Evolutionary conservation across 768 basidiomycete species (phyloP), one percentile per base, ranked within the genome.

Genomic region (Phaeotremella fagi): DNA sequence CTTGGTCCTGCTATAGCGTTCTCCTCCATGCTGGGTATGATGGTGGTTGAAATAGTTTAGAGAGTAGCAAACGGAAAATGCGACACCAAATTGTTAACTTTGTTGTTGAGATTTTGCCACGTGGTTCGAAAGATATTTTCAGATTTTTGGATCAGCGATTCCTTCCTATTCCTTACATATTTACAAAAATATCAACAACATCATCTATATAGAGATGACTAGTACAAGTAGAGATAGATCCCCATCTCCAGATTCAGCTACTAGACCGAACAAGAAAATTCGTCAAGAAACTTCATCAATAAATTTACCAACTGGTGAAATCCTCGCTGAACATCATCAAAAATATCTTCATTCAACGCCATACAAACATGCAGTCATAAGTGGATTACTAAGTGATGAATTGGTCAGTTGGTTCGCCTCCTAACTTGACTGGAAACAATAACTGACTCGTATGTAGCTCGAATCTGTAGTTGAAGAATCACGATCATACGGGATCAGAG

Each of bases 361-460:
- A 0, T 97, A 85, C 81, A 87, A 86, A 74, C 84, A 92, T 75
- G 83, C 83, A 16, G 79, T 88, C 46, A 80, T 95, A 50, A 83
- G 86, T 45, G 82, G 84, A 63, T 79, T 97, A 18, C 87, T 97
- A 74, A 83, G 86, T 64, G 85, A 91, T 61, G 85, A 85, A 5
- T 80, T 98, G 24, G 79, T 97, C 27, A 78, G 79, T 64, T 28
- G 15, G n/a, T 16, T 12, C 9, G 14, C 50, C 15, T 25, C 31
- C 22, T 9, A 23, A 3, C 22, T 12, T 37, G 42, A 14, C 9
- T 23, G 48, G 22, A 46, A 12, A 36, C 27, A 31, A 22, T 25
- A 25, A 25, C 35, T 48, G 52, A 29, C 38, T 1, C 4, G 33
- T 28, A 15, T 23, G n/a, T 43, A 73, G 71, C 69, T 74, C 25